These are phyloP conservation scores for Blastocystis sp. DNA, from an alignment of 352 stramenopile species.

Conservation along the genomic window DNA sequence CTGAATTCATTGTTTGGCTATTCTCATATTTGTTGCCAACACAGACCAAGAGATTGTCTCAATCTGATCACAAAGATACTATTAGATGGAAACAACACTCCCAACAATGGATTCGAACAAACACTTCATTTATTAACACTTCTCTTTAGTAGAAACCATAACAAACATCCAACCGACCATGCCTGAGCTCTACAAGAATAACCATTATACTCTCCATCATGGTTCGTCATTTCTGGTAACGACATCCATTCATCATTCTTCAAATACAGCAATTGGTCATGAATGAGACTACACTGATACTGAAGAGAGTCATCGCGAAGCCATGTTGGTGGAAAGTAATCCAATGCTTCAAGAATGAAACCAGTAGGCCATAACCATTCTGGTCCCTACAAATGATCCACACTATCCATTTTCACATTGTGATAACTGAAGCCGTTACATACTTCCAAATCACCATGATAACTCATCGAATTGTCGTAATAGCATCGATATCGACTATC, in stretches of 20 bases:
- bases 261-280: slow-evolving; percentile 38
- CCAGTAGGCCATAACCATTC: slow-evolving; percentile 65
- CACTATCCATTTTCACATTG: slow-evolving; percentile 1
- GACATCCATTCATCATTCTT: slow-evolving; percentile 52
- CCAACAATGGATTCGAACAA: neutral
- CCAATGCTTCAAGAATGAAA: slow-evolving; percentile 61
- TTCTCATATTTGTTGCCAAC: slow-evolving; percentile 9
- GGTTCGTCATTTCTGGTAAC: slow-evolving; percentile 52
- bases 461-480: slow-evolving; percentile 63
- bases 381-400: slow-evolving; percentile 61
- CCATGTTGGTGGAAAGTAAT: slow-evolving; percentile 35
- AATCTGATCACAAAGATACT: too few relatives aligned
- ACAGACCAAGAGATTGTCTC: too few relatives aligned
- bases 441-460: slow-evolving; percentile 31
- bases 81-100: too few relatives aligned
- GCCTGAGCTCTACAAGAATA: slow-evolving; percentile 50
- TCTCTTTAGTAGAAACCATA: neutral
- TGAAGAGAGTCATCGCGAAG: neutral
- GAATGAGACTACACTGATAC: slow-evolving; percentile 35
- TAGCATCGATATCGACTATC: slow-evolving; percentile 61
- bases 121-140: neutral
- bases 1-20: slow-evolving; percentile 43
- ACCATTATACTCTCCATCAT: slow-evolving; percentile 42
- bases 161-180: slow-evolving; percentile 21
- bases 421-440: slow-evolving; percentile 64